A percentile compares a stretch with the other conserved stretches of the same genome.
Conservation (phyloP, 352 stramenopile genomes). For the Phytophthora vignae region DNA sequence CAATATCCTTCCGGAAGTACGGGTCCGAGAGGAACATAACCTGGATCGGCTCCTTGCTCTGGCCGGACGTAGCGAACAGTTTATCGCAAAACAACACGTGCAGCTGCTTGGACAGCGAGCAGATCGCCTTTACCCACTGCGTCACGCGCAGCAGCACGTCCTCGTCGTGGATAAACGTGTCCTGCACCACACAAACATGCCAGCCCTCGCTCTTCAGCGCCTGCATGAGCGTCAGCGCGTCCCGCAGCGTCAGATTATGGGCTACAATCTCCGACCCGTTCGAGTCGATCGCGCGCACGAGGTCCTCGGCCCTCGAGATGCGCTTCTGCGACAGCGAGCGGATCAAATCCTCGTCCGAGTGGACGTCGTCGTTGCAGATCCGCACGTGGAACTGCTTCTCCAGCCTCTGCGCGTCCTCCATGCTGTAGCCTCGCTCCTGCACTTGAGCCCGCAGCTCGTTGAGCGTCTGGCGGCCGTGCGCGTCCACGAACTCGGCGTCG, state of each 20-base stretch:
- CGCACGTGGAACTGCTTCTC: slow-evolving; percentile 89
- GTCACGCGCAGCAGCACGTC: slow-evolving; percentile 68
- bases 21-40: slow-evolving; percentile 94
- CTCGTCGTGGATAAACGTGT: slow-evolving; percentile 79
- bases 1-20: slow-evolving; percentile 95
- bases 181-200: slow-evolving; percentile 84
- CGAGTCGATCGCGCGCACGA: slow-evolving; percentile 79
- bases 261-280: slow-evolving; percentile 79
- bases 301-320: slow-evolving; percentile 62
- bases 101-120: slow-evolving; percentile 63
- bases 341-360: slow-evolving; percentile 98
- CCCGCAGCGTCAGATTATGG: slow-evolving; percentile 53
- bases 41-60: slow-evolving; percentile 77
- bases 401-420: slow-evolving; percentile 30
- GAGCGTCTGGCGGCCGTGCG: slow-evolving; percentile 52
- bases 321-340: slow-evolving; percentile 86
- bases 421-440: slow-evolving; percentile 14
- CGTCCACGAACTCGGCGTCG: slow-evolving; percentile 64
- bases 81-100: slow-evolving; percentile 76
- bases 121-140: slow-evolving; percentile 80
- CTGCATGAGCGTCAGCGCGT: slow-evolving; percentile 81
- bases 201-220: slow-evolving; percentile 82
- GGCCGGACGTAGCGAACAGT: slow-evolving; percentile 53
- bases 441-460: slow-evolving; percentile 30
- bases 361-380: slow-evolving; percentile 98